A percentile compares a stretch with the other conserved stretches of the same genome.
These are phyloP conservation scores for Colletotrichum viniferum DNA, from an alignment of 2,329 filamentous ascomycete species.

Conservation along the genomic window DNA sequence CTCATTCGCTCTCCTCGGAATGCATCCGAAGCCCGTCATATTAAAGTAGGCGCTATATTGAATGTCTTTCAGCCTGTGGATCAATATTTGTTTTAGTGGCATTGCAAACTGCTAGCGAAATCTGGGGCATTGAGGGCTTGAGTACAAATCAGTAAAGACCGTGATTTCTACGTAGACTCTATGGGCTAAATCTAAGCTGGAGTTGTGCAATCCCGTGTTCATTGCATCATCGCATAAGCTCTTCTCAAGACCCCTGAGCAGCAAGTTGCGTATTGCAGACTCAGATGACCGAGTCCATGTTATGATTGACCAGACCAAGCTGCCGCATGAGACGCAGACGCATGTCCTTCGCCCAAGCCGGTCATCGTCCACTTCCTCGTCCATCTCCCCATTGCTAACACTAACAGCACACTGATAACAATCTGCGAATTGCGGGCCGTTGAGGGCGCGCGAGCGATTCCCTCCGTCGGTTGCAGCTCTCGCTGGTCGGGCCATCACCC, in stretches of 20 bases:
- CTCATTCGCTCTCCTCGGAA: background rate
- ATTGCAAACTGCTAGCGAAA: background rate
- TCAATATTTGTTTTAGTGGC: background rate
- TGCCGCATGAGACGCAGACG: background rate
- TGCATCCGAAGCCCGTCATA: background rate
- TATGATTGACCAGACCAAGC: background rate
- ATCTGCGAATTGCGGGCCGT: slow-evolving; percentile 18
- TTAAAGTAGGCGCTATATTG: background rate
- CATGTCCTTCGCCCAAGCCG: background rate
- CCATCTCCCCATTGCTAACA: slow-evolving; percentile 4
- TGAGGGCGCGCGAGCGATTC: slow-evolving; percentile 16
- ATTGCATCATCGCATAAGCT: background rate
- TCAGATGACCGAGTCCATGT: background rate
- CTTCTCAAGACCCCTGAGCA: background rate
- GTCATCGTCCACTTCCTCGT: background rate
- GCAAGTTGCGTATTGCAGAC: background rate
- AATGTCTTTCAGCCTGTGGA: background rate
- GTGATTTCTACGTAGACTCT: slow-evolving; percentile 1
- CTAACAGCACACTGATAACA: slow-evolving; percentile 13
- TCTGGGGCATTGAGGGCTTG: background rate
- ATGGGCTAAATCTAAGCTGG: slow-evolving; percentile 4
- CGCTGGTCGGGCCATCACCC: slow-evolving; percentile 21
- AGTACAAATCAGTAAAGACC: slow-evolving; percentile 12
- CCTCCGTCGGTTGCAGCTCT: slow-evolving; percentile 18
- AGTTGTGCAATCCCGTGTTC: background rate